Conservation (phyloP, 371 early-diverging fungal species). For the Mucor sp. region DNA sequence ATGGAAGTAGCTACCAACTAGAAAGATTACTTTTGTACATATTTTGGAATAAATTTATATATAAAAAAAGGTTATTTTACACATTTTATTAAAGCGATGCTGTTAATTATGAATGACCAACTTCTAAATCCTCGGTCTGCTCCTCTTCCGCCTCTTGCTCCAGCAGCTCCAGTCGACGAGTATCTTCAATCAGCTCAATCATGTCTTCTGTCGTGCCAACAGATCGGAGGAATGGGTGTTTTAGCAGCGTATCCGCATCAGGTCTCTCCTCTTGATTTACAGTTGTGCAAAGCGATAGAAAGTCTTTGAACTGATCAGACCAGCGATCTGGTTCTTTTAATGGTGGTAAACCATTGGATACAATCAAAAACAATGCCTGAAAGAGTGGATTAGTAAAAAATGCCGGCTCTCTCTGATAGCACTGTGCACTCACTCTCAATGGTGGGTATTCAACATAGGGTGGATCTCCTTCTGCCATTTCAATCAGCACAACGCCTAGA, state of each 20-base stretch:
- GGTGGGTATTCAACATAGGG: constrained; percentile 74
- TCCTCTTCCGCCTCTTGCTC: constrained; percentile 29
- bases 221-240: constrained; percentile 40
- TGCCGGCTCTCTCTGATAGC: background rate
- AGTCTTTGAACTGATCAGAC: constrained; percentile 56
- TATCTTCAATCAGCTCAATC: constrained; percentile 32
- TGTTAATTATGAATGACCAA: constrained; percentile 12
- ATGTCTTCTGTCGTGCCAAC: constrained; percentile 35
- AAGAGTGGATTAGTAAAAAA: constrained; percentile 4
- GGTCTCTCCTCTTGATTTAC: constrained; percentile 49
- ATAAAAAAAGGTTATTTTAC: background rate
- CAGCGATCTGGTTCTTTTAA: constrained; percentile 54
- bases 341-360: constrained; percentile 62
- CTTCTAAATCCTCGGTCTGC: constrained; percentile 20
- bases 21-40: background rate
- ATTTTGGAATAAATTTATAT: background rate
- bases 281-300: constrained; percentile 51
- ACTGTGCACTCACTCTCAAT: constrained; percentile 47
- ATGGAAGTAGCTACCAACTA: constrained; percentile 19
- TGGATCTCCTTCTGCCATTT: constrained; percentile 83
- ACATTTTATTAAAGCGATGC: background rate
- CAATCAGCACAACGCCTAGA: constrained; percentile 79
- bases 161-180: constrained; percentile 32
- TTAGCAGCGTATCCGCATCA: constrained; percentile 47
- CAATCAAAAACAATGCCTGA: constrained; percentile 68